A percentile compares a stretch with the other conserved stretches of the same genome.
phyloP scores from a whole-genome alignment of 371 early-diverging fungal species.

The Zopfochytrium polystomum region DNA sequence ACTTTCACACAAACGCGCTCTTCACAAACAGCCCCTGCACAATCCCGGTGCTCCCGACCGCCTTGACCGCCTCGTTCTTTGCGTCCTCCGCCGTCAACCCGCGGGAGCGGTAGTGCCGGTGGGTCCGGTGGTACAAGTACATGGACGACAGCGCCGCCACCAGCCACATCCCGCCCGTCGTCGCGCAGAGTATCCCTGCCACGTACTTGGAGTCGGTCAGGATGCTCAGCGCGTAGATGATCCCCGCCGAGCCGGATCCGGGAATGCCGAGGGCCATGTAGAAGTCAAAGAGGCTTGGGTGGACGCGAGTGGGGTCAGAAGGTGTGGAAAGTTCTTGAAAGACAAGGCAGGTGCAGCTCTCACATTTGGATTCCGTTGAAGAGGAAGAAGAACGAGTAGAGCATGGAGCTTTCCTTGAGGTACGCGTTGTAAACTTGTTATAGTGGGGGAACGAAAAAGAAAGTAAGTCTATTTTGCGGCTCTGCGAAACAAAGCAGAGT shows the following conservation, averaged over 20 bases:
- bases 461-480: neutral
- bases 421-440: constrained; percentile 27
- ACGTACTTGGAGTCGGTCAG: constrained; percentile 16
- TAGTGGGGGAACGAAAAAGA: constrained; percentile 1
- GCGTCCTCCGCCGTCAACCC: constrained; percentile 25
- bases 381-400: constrained; percentile 25
- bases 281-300: constrained; percentile 9
- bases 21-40: constrained; percentile 3
- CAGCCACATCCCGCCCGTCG: constrained; percentile 9
- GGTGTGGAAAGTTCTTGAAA: neutral
- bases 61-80: constrained; percentile 15
- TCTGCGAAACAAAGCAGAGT: neutral
- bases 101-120: constrained; percentile 19
- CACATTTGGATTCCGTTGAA: constrained; percentile 23
- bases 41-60: constrained; percentile 19
- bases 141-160: constrained; percentile 1
- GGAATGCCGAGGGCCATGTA: constrained; percentile 29
- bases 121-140: constrained; percentile 14
- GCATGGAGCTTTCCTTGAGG: constrained; percentile 21
- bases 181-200: constrained; percentile 13
- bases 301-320: neutral
- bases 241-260: constrained; percentile 21
- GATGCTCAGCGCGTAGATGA: constrained; percentile 20
- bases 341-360: neutral
- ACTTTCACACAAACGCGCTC: neutral